phyloP scores from a whole-genome alignment of 2,329 filamentous ascomycete species.

The Fusarium hostae region DNA sequence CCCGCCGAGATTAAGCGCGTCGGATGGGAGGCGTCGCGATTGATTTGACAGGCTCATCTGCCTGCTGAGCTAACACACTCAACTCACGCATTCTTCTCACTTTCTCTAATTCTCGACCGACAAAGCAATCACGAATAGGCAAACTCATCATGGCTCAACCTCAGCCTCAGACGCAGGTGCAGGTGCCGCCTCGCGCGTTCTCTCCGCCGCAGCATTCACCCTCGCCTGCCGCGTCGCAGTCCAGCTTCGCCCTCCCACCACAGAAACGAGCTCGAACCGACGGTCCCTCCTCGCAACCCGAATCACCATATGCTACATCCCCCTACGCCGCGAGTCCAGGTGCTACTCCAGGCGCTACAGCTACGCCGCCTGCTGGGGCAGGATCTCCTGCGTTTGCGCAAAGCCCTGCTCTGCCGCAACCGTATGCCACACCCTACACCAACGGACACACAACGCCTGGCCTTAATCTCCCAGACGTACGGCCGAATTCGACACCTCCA shows the following conservation, averaged over 20 bases:
- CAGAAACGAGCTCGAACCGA: conserved; percentile 72
- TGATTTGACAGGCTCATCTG: conserved; percentile 62
- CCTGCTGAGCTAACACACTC: conserved; percentile 53
- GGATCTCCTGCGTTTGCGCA: conserved; percentile 52
- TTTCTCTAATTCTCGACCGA: conserved; percentile 14
- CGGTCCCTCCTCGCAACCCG: conserved; percentile 73
- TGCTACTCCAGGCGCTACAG: conserved; percentile 54
- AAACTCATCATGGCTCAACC: conserved; percentile 66
- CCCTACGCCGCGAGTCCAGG: conserved; percentile 61
- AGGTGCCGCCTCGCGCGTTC: conserved; percentile 64
- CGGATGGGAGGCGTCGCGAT: conserved; percentile 60
- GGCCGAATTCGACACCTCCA: conserved; percentile 48
- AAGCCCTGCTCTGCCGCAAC: conserved; percentile 47
- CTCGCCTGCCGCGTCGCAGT: conserved; percentile 68
- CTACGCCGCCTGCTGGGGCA: conserved; percentile 53
- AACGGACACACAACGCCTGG: conserved; percentile 52
- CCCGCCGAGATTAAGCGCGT: conserved; percentile 44
- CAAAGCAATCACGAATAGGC: conserved; percentile 1
- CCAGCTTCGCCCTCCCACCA: conserved; percentile 69
- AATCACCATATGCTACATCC: conserved; percentile 68
- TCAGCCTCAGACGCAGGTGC: conserved; percentile 56
- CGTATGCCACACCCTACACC: conserved; percentile 53
- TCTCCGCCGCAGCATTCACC: conserved; percentile 71
- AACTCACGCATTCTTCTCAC: conserved; percentile 26
- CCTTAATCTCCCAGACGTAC: conserved; percentile 50